Percentiles rank a stretch among this genome's conserved stretches.
Conservation (phyloP, 176 grass and related monocot genomes). For the Microstegium vimineum region DNA sequence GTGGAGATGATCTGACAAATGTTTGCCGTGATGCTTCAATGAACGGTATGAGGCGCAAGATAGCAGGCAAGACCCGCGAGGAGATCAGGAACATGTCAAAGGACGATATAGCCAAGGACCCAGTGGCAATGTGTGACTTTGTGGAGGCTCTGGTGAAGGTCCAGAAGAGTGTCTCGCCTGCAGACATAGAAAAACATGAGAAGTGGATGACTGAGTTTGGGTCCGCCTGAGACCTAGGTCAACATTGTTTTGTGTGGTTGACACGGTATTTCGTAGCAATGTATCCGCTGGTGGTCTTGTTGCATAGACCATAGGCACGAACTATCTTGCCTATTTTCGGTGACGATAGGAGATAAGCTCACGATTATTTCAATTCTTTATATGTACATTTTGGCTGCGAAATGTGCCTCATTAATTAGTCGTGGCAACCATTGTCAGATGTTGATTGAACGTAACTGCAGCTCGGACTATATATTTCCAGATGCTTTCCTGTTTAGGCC, state of each 20-base stretch:
- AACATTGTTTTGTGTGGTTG: background rate
- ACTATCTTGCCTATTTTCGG: background rate
- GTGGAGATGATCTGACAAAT: slow-evolving; percentile 90
- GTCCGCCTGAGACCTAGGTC: slow-evolving; percentile 40
- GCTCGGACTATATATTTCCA: background rate
- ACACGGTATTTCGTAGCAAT: background rate
- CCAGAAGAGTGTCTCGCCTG: slow-evolving; percentile 83
- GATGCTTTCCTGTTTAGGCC: background rate
- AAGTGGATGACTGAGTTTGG: slow-evolving; percentile 96
- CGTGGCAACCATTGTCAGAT: background rate
- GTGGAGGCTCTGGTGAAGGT: slow-evolving; percentile 78
- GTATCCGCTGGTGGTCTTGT: background rate
- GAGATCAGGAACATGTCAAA: slow-evolving; percentile 93
- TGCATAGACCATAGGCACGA: background rate
- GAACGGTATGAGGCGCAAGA: slow-evolving; percentile 96
- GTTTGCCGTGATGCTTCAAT: slow-evolving; percentile 96
- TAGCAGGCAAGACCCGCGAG: slow-evolving; percentile 86
- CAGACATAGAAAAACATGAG: slow-evolving; percentile 83
- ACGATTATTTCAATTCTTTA: background rate
- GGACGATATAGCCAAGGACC: slow-evolving; percentile 90
- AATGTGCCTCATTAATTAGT: background rate
- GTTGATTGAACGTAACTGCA: background rate
- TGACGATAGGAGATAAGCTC: background rate
- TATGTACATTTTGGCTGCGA: background rate
- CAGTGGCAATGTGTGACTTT: slow-evolving; percentile 89